These are phyloP conservation scores for Leishmania arabica DNA, from an alignment of 208 protist genomes.

Conservation along the genomic window DNA sequence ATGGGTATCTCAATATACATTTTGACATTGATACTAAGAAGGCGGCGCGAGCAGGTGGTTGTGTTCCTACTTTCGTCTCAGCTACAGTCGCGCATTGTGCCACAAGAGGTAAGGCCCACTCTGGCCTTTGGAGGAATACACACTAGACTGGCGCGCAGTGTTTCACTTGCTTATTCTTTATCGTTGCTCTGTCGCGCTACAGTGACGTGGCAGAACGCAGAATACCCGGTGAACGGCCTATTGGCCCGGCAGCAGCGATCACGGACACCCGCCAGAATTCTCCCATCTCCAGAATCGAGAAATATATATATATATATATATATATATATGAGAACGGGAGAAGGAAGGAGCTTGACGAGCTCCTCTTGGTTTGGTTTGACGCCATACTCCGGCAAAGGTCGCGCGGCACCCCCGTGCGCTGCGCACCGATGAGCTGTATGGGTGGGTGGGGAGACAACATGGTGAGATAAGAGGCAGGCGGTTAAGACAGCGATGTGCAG, in stretches of 20 bases:
- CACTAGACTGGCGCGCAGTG: neutral
- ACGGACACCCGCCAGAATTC: neutral
- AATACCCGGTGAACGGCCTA: neutral
- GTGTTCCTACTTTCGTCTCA: neutral
- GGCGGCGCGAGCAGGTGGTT: neutral
- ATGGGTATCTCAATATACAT: neutral
- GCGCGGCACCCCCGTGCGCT: neutral
- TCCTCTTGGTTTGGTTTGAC: neutral
- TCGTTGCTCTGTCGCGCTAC: neutral
- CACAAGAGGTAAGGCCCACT: neutral
- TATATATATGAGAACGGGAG: neutral
- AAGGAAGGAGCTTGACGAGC: neutral
- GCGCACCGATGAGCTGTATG: neutral
- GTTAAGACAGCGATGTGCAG: neutral
- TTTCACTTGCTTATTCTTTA: neutral
- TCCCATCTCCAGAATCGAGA: neutral
- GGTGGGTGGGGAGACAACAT: neutral
- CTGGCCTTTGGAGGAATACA: neutral
- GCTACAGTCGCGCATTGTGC: neutral
- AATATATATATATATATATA: neutral
- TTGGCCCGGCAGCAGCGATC: neutral
- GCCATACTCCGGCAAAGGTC: neutral
- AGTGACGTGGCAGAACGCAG: neutral
- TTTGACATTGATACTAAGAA: neutral
- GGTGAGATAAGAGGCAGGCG: neutral